These are phyloP conservation scores for Bjerkandera adusta DNA, from an alignment of 1,284 basidiomycete genomes.

Conservation along the genomic window DNA sequence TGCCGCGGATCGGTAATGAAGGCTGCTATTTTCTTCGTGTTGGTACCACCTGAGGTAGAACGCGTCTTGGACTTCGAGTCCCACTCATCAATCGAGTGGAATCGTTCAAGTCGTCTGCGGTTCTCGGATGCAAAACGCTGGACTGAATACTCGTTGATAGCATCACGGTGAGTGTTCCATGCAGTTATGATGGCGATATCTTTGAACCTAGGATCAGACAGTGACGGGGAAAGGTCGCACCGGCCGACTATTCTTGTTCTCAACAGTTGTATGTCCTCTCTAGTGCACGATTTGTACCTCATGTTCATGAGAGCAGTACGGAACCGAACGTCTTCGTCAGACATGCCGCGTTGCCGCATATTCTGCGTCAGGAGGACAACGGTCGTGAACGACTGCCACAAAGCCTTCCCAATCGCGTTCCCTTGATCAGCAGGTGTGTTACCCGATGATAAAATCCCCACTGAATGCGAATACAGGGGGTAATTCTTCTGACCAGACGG, in stretches of 20 bases:
- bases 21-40: too few relatives aligned
- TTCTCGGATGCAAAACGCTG: conserved; percentile 29
- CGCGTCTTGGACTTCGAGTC: too few relatives aligned
- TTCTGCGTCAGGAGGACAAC: conserved; percentile 36
- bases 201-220: conserved; percentile 23
- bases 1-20: too few relatives aligned
- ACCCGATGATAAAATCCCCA: too few relatives aligned
- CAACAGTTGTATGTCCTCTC: conserved; percentile 32
- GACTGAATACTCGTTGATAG: conserved; percentile 29
- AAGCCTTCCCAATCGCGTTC: conserved; percentile 28
- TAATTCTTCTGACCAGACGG: conserved; percentile 15
- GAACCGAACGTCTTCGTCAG: conserved; percentile 26
- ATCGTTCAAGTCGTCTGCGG: too few relatives aligned
- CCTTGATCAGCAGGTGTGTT: conserved; percentile 30
- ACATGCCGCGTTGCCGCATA: conserved; percentile 33
- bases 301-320: conserved; percentile 33
- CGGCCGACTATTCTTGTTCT: conserved; percentile 7
- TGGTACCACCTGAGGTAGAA: too few relatives aligned
- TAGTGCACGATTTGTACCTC: conserved; percentile 34
- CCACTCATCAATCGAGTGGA: too few relatives aligned
- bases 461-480: conserved; percentile 20
- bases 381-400: conserved; percentile 35
- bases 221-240: too few relatives aligned
- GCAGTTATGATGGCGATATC: conserved; percentile 32
- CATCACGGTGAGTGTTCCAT: conserved; percentile 30